Conservation (phyloP, 805 yeast species). For the Kurtzmaniella fragi region DNA sequence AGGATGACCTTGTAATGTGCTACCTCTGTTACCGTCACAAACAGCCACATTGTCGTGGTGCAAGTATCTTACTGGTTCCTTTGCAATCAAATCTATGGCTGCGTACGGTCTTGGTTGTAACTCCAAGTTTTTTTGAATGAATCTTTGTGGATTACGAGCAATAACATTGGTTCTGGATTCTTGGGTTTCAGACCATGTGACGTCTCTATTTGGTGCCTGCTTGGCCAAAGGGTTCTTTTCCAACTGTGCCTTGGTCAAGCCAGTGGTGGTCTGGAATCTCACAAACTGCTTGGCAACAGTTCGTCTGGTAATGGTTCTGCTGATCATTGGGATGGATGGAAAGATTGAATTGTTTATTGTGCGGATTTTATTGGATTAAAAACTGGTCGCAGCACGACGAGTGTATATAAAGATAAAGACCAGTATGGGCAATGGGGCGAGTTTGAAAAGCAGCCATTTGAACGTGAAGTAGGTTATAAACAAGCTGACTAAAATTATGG, state of each 20-base stretch:
- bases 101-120: constrained; percentile 77
- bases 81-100: constrained; percentile 76
- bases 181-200: constrained; percentile 71
- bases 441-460: too few relatives aligned
- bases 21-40: constrained; percentile 75
- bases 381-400: not conserved
- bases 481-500: too few relatives aligned
- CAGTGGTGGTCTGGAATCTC: constrained; percentile 11
- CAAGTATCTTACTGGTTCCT: constrained; percentile 65
- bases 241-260: constrained; percentile 20
- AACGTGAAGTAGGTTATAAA: too few relatives aligned
- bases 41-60: constrained; percentile 59
- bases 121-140: constrained; percentile 63
- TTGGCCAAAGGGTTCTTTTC: constrained; percentile 22
- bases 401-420: not conserved
- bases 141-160: constrained; percentile 50
- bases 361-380: constrained; percentile 1
- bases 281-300: constrained; percentile 1
- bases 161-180: constrained; percentile 52
- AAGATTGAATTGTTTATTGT: constrained; percentile 1
- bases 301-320: constrained; percentile 1
- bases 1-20: constrained; percentile 75
- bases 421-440: too few relatives aligned
- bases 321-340: not conserved
- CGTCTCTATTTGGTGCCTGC: constrained; percentile 75